These are phyloP conservation scores for Xylariaceae sp. DNA, from an alignment of 2,329 filamentous ascomycete species.

Conservation along the genomic window DNA sequence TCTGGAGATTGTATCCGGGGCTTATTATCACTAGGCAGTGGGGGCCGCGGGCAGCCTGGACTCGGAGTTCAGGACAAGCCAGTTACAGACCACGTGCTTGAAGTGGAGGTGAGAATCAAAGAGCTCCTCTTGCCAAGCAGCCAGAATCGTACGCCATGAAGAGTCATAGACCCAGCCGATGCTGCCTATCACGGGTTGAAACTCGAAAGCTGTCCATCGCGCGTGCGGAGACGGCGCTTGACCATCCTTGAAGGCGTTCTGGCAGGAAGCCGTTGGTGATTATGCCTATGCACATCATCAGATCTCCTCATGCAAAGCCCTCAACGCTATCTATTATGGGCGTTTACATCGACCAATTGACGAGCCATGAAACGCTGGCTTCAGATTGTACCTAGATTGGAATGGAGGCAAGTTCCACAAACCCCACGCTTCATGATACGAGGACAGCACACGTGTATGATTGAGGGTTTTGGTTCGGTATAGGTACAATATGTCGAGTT, in stretches of 20 bases:
- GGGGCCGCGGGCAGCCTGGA: neutral
- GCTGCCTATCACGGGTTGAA: neutral
- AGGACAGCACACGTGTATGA: neutral
- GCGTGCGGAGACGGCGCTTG: neutral
- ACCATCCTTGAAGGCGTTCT: neutral
- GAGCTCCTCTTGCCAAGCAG: neutral
- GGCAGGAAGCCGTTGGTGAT: neutral
- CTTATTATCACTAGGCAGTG: neutral
- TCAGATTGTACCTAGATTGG: neutral
- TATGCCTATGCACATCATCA: neutral
- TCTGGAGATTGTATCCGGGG: neutral
- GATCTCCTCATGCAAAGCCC: neutral
- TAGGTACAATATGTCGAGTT: neutral
- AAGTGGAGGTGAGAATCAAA: neutral
- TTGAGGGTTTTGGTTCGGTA: conserved; percentile 4
- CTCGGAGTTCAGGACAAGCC: neutral
- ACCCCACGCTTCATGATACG: neutral
- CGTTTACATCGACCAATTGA: neutral
- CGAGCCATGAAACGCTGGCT: neutral
- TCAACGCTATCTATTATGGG: neutral
- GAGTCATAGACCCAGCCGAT: neutral
- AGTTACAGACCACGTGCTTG: neutral
- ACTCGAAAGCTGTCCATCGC: neutral
- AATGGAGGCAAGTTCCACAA: neutral
- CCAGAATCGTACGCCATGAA: neutral